Evolutionary conservation across 345 rosid species (phyloP).

Genomic region (Abelmoschus esculentus): DNA sequence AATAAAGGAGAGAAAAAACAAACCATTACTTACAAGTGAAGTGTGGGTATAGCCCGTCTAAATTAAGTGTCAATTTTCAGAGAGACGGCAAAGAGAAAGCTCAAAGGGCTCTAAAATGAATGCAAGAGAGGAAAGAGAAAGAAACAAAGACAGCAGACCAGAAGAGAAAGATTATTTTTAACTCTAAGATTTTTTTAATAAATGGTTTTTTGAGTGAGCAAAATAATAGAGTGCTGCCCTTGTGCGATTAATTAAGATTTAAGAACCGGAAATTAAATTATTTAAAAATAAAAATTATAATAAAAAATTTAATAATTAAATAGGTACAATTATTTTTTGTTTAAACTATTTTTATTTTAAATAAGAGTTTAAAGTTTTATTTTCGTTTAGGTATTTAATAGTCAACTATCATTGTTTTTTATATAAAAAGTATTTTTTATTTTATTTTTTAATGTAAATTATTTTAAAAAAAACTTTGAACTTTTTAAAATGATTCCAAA

Average conservation of each 20-base stretch:
- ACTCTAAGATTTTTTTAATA: background rate
- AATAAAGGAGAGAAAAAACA: background rate
- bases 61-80: conserved; percentile 21
- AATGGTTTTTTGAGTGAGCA: background rate
- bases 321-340: no score
- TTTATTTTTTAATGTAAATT: no score
- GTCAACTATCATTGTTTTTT: no score
- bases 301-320: no score
- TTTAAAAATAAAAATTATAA: no score
- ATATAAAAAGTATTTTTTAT: no score
- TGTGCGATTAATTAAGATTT: background rate
- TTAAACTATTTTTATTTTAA: no score
- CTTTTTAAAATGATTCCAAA: no score
- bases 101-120: conserved; percentile 29
- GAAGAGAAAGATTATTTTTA: background rate
- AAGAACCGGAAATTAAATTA: no score
- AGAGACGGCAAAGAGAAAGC: conserved; percentile 32
- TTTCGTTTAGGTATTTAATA: no score
- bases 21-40: conserved; percentile 29
- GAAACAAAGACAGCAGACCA: background rate
- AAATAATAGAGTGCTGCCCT: conserved; percentile 7
- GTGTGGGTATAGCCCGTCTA: conserved; percentile 3
- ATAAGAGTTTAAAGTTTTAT: no score
- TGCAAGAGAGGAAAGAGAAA: background rate
- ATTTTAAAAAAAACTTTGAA: no score